phyloP scores from a whole-genome alignment of 768 basidiomycete species.

The Leccinellum albellum region DNA sequence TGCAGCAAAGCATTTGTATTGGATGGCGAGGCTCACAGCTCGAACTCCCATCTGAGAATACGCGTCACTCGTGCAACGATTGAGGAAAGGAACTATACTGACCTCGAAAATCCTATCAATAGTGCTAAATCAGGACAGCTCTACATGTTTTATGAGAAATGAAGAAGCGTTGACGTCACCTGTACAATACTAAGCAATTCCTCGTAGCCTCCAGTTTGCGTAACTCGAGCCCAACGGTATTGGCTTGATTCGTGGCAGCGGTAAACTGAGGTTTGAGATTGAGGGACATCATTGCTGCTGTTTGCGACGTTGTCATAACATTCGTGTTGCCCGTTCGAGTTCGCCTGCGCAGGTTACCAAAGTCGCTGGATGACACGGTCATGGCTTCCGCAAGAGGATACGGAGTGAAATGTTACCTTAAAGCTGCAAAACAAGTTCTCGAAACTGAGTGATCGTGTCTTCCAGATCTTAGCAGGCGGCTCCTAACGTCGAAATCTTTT shows the following conservation, averaged over 20 bases:
- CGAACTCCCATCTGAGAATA: conserved; percentile 71
- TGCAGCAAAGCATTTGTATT: conserved; percentile 88
- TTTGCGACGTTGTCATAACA: conserved; percentile 78
- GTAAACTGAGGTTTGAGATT: conserved; percentile 93
- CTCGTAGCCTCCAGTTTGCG: conserved; percentile 75
- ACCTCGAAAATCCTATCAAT: conserved; percentile 96
- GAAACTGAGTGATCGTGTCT: conserved; percentile 83
- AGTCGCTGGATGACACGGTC: conserved; percentile 54
- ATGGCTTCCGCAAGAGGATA: conserved; percentile 5
- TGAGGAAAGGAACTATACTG: conserved; percentile 13
- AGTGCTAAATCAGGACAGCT: conserved; percentile 44
- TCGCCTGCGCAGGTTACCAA: conserved; percentile 79
- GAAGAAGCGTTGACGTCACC: conserved; percentile 36
- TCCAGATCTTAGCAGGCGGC: conserved; percentile 84
- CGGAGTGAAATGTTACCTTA: conserved; percentile 53
- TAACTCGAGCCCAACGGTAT: conserved; percentile 85
- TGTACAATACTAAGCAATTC: conserved; percentile 83
- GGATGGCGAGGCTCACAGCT: conserved; percentile 71
- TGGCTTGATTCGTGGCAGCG: conserved; percentile 86
- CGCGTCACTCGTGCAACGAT: background rate
- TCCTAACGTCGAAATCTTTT: conserved; percentile 66
- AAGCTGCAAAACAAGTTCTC: conserved; percentile 82
- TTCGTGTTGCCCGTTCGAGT: conserved; percentile 80
- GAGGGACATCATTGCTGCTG: conserved; percentile 89
- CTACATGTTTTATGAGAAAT: background rate